Percentiles rank a stretch among this genome's conserved stretches.
These are phyloP conservation scores for Candida orba DNA, from an alignment of 805 yeast genomes.

Conservation along the genomic window DNA sequence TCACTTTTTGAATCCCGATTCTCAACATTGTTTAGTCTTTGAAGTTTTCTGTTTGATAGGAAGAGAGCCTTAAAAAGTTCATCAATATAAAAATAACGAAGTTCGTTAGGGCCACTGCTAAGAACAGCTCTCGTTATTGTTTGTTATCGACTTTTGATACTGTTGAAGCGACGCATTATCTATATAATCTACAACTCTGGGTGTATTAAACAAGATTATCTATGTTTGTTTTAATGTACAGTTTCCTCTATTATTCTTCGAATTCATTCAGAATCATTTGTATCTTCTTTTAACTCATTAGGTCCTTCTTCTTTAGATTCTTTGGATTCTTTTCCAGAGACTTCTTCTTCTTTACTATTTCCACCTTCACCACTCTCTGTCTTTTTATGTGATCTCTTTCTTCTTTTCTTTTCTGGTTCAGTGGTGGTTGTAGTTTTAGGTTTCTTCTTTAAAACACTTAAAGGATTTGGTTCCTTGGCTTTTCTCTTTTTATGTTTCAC, in stretches of 20 bases:
- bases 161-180: neutral
- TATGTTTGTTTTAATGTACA: neutral
- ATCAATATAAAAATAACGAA: too few relatives aligned
- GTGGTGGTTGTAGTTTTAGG: conserved; percentile 13
- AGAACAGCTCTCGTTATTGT: too few relatives aligned
- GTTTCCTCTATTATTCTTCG: neutral
- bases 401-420: conserved; percentile 11
- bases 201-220: neutral
- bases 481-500: conserved; percentile 39
- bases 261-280: neutral
- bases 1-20: neutral
- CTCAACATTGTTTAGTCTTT: conserved; percentile 1
- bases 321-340: too few relatives aligned
- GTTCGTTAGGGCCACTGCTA: too few relatives aligned
- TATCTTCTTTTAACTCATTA: neutral
- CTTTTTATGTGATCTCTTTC: conserved; percentile 18
- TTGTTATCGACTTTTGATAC: too few relatives aligned
- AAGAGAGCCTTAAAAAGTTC: too few relatives aligned
- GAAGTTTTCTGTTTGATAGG: neutral
- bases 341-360: neutral
- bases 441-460: conserved; percentile 77
- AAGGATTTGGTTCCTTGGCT: conserved; percentile 82
- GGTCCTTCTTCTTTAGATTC: neutral
- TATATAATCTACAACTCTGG: neutral
- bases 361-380: conserved; percentile 7